Evolutionary conservation across 2,329 filamentous ascomycete genomes (phyloP), one percentile per base, ranked within the genome.

Genomic region (Ophiostoma angusticollis): DNA sequence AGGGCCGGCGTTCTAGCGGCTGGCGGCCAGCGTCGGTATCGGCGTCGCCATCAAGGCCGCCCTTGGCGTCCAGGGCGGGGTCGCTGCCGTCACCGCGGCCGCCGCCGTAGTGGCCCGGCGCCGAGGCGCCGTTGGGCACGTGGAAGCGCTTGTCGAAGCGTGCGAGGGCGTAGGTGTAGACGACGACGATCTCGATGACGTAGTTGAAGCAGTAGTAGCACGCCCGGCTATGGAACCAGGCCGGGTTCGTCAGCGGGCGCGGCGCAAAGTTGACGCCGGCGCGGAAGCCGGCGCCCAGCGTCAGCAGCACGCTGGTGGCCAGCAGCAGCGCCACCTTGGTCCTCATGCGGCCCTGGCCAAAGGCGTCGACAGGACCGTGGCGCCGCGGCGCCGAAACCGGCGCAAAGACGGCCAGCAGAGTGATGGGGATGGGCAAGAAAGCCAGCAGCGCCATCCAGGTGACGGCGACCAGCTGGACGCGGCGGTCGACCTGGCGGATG

Each of bases 181-280:
- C 67, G 27, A 85, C 74, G 18, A 80, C 53, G 29, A 87, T 61
- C 58, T 93, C 86, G 27, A 87, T 65, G 13, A 62, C 63, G 53
- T 83, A 93, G 60, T 84, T 82, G 63, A 91, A 83, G 52, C 76
- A 60, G 61, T 91, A 93, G 63, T 85, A 93, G 50, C 72, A 74
- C 2, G 76, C 71, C 54, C 79, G 82, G 51, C 63, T 63, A 50
- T 84, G 71, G 54, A 78, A 89, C 70, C 78, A 82, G 5, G 77
- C 78, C 2, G 81, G 75, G 41, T 73, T 30, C 9, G 31, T 61
- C 40, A 52, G 49, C 4, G 65, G 72, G 21, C 67, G 68, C 1
- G 63, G 52, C 40, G 64, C 63, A 57, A 68, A 84, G 21, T 54
- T 60, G 1, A 70, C 72, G 13, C 68, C 80, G 22, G 72, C 64